Evolutionary conservation across 2,329 filamentous ascomycete species (phyloP), one percentile per base, ranked within the genome.

Genomic region (Fusarium ambrosium): DNA sequence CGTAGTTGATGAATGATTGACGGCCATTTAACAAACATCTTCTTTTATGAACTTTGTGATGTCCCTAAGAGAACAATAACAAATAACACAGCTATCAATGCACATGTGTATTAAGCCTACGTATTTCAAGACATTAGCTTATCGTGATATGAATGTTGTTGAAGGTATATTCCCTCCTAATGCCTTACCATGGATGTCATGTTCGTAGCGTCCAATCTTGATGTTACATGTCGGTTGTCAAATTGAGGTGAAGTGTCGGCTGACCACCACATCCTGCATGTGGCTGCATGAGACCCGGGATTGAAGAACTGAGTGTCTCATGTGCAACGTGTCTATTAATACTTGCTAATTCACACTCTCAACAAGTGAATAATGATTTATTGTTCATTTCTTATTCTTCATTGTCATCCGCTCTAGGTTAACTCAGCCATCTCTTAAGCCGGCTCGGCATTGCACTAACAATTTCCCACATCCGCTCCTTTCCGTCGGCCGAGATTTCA

Each of bases 371-470:
- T 6, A 53, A 32, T 53, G 13, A 8, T 13, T 45, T 5, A 53
- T 13, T 6, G 20, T n/a, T 2, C 24, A 53, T 29, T 32, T 16
- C 18, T 24, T 8, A 24, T 18, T n/a, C 14, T 6, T 22, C 4
- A 51, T n/a, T 32, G 18, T 27, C 14, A 48, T 27, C n/a, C 27
- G 4, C 48, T 58, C 32, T n/a, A 37, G 32, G 29, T 18, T 36
- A 16, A 16, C 32, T 34, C 14, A 34, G 14, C 10, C 53, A 22
- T 18, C 18, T 36, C 29, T 68, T n/a, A 61, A 59, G 63, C 68
- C 72, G 72, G 69, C 55, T 70, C 69, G 71, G 70, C 27, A 18
- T 16, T 62, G 66, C 72, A 74, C 72, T 74, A 74, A 75, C 72
- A 75, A 73, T 74, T 61, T 45, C 29, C 53, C 48, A 64, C 60